Base-by-base conservation (phyloP, 352 stramenopile species). In the Phytophthora idaei region DNA sequence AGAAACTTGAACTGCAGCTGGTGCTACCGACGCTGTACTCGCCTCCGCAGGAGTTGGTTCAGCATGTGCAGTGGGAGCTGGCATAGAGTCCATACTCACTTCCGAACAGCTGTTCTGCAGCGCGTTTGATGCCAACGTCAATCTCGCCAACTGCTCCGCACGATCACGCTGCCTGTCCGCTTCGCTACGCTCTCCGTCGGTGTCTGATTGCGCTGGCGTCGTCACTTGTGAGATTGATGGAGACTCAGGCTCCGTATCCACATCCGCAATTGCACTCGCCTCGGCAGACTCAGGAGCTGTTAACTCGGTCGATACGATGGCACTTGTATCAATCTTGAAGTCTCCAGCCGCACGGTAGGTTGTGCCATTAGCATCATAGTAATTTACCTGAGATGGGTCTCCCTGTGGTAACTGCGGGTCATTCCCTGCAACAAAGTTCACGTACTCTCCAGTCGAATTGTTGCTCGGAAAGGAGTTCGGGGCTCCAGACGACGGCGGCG, bases 171-270 rank as follows among this genome's bases (percentile, higher is more conserved):
- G 69, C 11, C 54, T 61, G 12, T 64, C 68, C 21, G 31, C 27
- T 32, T 67, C 62, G 7, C 32, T 63, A 39, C 68, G 61, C 17
- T 90, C 80, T 15, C 66, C 78, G 34, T 93, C 84, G 2, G 69
- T 77, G 55, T 93, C 82, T n/a, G 82, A 93, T 31, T 88, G 80
- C 8, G 70, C 70, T 46, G 84, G 84, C 42, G 82, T 93, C 9
- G 79, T 93, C 60, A 84, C 59, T 66, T 93, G 84, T 15, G 84
- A 93, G 9, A 90, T 76, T 4, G 84, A 88, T 7, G 72, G 75
- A 10, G 74, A 81, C 32, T 78, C 83, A 9, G 69, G 66, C 31
- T 91, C 81, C 3, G 83, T 92, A 51, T 92, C 81, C n/a, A 81
- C 76, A 55, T 89, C 80, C 7, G 75, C 76, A 44, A 87, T 63